Conservation (phyloP, 805 yeast genomes). For the Starmerella etchellsii region DNA sequence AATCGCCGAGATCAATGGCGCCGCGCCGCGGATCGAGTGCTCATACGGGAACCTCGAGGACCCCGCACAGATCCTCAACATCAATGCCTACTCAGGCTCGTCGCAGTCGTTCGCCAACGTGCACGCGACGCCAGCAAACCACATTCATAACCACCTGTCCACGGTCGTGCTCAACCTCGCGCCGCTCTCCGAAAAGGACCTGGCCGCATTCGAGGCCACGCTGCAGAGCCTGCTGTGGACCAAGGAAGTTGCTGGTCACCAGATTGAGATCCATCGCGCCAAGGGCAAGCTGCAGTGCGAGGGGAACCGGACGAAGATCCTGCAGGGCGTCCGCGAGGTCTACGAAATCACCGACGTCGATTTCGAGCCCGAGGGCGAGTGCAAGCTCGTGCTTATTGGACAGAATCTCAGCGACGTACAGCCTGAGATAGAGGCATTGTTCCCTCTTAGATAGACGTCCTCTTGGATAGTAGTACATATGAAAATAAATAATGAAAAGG, state of each 20-base stretch:
- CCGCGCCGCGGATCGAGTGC: slow-evolving; percentile 56
- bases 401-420: slow-evolving; percentile 33
- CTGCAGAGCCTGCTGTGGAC: slow-evolving; percentile 73
- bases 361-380: slow-evolving; percentile 30
- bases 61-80: slow-evolving; percentile 46
- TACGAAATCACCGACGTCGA: slow-evolving; percentile 56
- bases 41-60: slow-evolving; percentile 65
- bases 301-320: slow-evolving; percentile 32
- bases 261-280: slow-evolving; percentile 62
- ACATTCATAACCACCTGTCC: slow-evolving; percentile 27
- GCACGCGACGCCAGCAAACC: neutral
- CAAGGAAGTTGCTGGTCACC: slow-evolving; percentile 31
- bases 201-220: slow-evolving; percentile 42
- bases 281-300: slow-evolving; percentile 45
- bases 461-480: too few relatives aligned
- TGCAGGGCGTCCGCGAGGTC: slow-evolving; percentile 90
- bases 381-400: slow-evolving; percentile 67
- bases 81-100: slow-evolving; percentile 49
- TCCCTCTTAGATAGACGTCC: neutral
- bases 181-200: slow-evolving; percentile 28
- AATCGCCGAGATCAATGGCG: slow-evolving; percentile 45
- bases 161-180: slow-evolving; percentile 39
- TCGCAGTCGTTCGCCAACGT: slow-evolving; percentile 3
- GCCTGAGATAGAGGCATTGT: neutral
- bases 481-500: neutral